Evolutionary conservation across 192 early-diverging fungal species (phyloP).

Genomic region (Coemansia reversa): DNA sequence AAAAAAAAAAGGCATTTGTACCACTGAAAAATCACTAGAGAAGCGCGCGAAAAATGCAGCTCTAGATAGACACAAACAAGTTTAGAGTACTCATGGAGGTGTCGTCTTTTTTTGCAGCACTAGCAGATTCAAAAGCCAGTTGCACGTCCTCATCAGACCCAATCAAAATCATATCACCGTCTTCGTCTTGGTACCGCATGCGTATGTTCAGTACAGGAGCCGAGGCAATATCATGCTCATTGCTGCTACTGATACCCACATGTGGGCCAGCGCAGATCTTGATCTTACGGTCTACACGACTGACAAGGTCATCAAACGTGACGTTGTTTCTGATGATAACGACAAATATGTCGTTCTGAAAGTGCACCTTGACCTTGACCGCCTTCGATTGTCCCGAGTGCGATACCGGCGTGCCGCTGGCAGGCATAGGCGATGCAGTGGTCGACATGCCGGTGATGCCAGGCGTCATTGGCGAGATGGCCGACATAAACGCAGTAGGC

Average conservation of each 20-base stretch:
- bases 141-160: slow-evolving; percentile 88
- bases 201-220: slow-evolving; percentile 58
- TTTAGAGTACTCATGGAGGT: slow-evolving; percentile 44
- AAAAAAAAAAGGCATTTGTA: slow-evolving; percentile 1
- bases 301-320: slow-evolving; percentile 72
- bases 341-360: slow-evolving; percentile 82
- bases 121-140: slow-evolving; percentile 81
- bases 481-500: slow-evolving; percentile 37
- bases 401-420: slow-evolving; percentile 28
- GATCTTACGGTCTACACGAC: slow-evolving; percentile 88
- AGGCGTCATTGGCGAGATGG: slow-evolving; percentile 49
- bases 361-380: slow-evolving; percentile 87
- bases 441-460: background rate
- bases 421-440: slow-evolving; percentile 26
- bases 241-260: slow-evolving; percentile 52
- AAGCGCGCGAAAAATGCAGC: no score
- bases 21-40: no score
- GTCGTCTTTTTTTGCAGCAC: slow-evolving; percentile 39
- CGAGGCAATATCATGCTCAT: slow-evolving; percentile 41
- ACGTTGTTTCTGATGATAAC: slow-evolving; percentile 81
- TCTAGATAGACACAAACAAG: slow-evolving; percentile 42
- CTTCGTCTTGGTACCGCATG: slow-evolving; percentile 91
- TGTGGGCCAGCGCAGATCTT: slow-evolving; percentile 69
- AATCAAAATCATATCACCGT: slow-evolving; percentile 85
- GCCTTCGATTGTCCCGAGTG: slow-evolving; percentile 40